phyloP scores from a whole-genome alignment of 2,329 filamentous ascomycete species.

The Penicillium verrucosum region DNA sequence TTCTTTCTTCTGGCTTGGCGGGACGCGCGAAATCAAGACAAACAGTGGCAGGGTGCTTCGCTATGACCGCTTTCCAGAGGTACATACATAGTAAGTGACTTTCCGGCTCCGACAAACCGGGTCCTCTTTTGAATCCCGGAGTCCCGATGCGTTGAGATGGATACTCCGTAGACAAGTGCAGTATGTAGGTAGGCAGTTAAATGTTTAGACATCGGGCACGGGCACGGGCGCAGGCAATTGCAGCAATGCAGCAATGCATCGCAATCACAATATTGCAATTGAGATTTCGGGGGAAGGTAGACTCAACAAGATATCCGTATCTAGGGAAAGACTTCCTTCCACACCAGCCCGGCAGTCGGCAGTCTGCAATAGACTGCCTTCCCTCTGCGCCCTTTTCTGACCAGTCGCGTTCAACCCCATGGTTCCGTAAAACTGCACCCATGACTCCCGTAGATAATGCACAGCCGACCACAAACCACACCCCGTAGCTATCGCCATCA shows the following conservation, averaged over 20 bases:
- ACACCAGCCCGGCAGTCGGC: neutral
- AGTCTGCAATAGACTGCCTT: neutral
- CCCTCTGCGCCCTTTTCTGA: neutral
- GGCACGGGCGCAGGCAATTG: neutral
- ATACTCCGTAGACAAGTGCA: neutral
- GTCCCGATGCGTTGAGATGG: neutral
- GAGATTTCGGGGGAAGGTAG: neutral
- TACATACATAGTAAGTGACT: neutral
- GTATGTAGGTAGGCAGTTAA: neutral
- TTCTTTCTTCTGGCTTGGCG: neutral
- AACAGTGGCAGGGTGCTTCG: neutral
- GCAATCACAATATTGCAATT: neutral
- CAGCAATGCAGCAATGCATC: neutral
- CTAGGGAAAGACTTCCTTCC: neutral
- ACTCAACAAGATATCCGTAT: neutral
- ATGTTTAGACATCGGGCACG: neutral
- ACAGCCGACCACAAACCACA: neutral
- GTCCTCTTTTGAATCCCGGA: constrained; percentile 4
- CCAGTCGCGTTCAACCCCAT: constrained; percentile 3
- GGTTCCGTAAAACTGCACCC: neutral
- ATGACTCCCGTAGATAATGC: neutral
- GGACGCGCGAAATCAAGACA: neutral
- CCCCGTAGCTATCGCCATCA: neutral
- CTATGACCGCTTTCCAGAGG: constrained; percentile 3
- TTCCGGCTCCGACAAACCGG: neutral